Evolutionary conservation across 352 stramenopile species (phyloP).

Genomic region (Phytophthora pseudosyringae): DNA sequence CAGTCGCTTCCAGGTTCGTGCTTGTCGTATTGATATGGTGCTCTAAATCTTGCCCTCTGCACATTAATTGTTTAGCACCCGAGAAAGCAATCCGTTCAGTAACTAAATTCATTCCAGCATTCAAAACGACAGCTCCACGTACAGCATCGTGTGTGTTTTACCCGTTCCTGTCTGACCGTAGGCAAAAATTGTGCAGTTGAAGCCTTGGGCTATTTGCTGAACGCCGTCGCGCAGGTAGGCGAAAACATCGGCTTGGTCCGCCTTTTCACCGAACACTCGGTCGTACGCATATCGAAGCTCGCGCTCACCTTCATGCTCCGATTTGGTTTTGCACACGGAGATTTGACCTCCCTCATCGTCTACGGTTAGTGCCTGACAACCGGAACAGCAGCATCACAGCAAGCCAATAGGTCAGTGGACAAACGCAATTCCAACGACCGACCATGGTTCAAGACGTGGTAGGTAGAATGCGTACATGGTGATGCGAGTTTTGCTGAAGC

Average conservation of each 20-base stretch:
- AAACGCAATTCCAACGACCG: neutral
- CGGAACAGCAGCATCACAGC: neutral
- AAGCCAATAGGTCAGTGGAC: neutral
- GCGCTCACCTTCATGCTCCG: conserved; percentile 46
- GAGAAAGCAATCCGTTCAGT: neutral
- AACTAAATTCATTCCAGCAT: conserved; percentile 3
- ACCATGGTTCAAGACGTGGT: neutral
- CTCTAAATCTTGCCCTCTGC: conserved; percentile 65
- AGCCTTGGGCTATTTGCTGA: conserved; percentile 82
- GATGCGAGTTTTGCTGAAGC: conserved; percentile 30
- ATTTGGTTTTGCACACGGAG: conserved; percentile 60
- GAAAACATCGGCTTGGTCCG: conserved; percentile 80
- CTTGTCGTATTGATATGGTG: conserved; percentile 34
- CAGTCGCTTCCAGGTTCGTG: conserved; percentile 1
- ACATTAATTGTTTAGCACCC: conserved; percentile 3
- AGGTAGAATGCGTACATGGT: conserved; percentile 34
- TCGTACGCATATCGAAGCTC: conserved; percentile 75
- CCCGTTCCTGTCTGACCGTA: conserved; percentile 92
- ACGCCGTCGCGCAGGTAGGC: conserved; percentile 71
- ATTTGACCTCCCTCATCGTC: conserved; percentile 42
- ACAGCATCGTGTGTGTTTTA: conserved; percentile 93
- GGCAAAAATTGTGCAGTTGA: conserved; percentile 93
- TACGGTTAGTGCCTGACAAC: conserved; percentile 42
- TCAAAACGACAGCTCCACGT: conserved; percentile 14
- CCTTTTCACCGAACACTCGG: conserved; percentile 65